These are phyloP conservation scores for Monosporascus sp. DNA, from an alignment of 2,329 filamentous ascomycete species.

Conservation along the genomic window DNA sequence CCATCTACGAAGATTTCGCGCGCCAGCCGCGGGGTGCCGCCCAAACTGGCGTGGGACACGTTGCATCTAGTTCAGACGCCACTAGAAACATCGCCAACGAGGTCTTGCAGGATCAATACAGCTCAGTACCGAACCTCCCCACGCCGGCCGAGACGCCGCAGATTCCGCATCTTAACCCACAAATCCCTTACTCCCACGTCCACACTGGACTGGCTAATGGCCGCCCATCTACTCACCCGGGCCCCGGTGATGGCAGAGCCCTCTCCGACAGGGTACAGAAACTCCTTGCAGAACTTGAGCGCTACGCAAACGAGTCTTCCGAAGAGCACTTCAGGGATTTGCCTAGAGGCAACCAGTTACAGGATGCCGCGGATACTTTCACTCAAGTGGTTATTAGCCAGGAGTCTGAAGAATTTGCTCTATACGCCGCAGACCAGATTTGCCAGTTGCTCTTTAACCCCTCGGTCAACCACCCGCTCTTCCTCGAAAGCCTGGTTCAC, in stretches of 20 bases:
- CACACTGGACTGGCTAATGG: slow-evolving; percentile 46
- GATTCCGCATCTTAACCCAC: slow-evolving; percentile 45
- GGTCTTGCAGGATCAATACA: slow-evolving; percentile 57
- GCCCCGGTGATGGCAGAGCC: slow-evolving; percentile 45
- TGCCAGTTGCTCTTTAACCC: slow-evolving; percentile 48
- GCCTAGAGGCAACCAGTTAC: slow-evolving; percentile 50
- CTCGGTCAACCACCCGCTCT: slow-evolving; percentile 47
- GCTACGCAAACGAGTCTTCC: slow-evolving; percentile 44
- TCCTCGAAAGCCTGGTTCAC: slow-evolving; percentile 57
- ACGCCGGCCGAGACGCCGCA: slow-evolving; percentile 55
- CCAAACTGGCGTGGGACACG: slow-evolving; percentile 50
- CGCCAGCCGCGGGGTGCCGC: slow-evolving; percentile 66
- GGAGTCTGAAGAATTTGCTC: slow-evolving; percentile 53
- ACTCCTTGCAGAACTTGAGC: slow-evolving; percentile 51
- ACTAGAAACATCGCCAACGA: slow-evolving; percentile 59
- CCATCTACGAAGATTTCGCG: slow-evolving; percentile 95
- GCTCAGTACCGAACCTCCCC: slow-evolving; percentile 49
- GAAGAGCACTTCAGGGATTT: slow-evolving; percentile 58
- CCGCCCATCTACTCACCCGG: slow-evolving; percentile 36
- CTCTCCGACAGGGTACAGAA: slow-evolving; percentile 53
- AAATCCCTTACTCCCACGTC: slow-evolving; percentile 52
- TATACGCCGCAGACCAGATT: slow-evolving; percentile 56
- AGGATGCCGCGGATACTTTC: slow-evolving; percentile 59
- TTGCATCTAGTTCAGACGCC: slow-evolving; percentile 53
- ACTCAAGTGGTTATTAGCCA: slow-evolving; percentile 60